Evolutionary conservation across 2,329 filamentous ascomycete species (phyloP).

Genomic region (Polychaeton citri): DNA sequence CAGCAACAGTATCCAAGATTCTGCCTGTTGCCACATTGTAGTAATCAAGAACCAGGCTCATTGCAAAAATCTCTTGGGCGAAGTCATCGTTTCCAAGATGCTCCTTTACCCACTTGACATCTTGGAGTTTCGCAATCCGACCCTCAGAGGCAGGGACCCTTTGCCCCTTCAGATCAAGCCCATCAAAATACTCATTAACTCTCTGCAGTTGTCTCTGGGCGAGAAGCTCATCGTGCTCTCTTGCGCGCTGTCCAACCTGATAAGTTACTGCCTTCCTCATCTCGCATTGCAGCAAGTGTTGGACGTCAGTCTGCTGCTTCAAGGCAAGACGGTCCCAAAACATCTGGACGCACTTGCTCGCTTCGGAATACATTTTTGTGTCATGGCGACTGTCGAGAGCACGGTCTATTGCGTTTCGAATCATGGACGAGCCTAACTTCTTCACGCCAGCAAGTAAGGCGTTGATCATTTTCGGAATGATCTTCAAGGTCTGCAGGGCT

Average conservation of each 20-base stretch:
- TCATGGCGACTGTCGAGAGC: too few species aligned
- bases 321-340: too few species aligned
- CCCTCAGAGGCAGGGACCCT: constrained; percentile 13
- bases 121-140: constrained; percentile 15
- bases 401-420: too few species aligned
- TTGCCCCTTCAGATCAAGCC: constrained; percentile 6
- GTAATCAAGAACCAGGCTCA: constrained; percentile 53
- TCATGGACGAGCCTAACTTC: too few species aligned
- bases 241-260: too few species aligned
- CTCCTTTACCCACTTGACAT: constrained; percentile 12
- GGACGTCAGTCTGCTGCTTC: too few species aligned
- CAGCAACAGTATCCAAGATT: constrained; percentile 43
- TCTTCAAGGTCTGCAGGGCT: constrained; percentile 13
- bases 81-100: constrained; percentile 46
- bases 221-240: too few species aligned
- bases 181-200: constrained; percentile 15
- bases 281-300: constrained; percentile 19
- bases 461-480: constrained; percentile 19
- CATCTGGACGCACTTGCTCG: too few species aligned
- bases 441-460: constrained; percentile 18
- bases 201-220: constrained; percentile 18
- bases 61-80: constrained; percentile 45
- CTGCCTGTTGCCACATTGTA: constrained; percentile 53
- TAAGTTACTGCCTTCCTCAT: constrained; percentile 22
- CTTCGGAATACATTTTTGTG: too few species aligned